Percentiles rank a stretch among this genome's conserved stretches.
phyloP scores from a whole-genome alignment of 805 yeast species.

The Metschnikowia rubicola region DNA sequence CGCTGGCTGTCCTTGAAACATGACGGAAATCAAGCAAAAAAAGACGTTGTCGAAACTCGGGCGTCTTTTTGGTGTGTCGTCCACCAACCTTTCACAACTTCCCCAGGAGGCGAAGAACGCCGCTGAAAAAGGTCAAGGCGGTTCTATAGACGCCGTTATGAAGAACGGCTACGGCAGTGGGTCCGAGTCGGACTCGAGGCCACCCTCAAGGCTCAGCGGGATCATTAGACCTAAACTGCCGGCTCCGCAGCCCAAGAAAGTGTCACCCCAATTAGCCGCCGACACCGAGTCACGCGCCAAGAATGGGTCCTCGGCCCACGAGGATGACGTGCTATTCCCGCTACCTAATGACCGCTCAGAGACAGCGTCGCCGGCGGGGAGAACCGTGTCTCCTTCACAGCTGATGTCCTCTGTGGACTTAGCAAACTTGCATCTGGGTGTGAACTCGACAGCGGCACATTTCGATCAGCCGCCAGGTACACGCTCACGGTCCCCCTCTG shows the following conservation, averaged over 20 bases:
- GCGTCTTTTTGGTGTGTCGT: conserved; percentile 25
- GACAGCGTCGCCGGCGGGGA: conserved; percentile 9
- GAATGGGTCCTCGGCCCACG: neutral
- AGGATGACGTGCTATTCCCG: conserved; percentile 19
- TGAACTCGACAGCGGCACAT: neutral
- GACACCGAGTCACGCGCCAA: neutral
- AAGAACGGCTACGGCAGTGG: neutral
- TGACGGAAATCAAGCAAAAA: conserved; percentile 23
- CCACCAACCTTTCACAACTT: conserved; percentile 15
- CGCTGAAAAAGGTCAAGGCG: neutral
- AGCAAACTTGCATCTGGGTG: neutral
- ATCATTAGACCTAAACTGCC: conserved; percentile 10
- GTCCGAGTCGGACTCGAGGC: conserved; percentile 5
- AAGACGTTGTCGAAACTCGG: conserved; percentile 24
- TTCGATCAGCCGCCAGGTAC: neutral
- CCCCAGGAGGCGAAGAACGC: conserved; percentile 8
- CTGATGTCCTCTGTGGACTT: conserved; percentile 5
- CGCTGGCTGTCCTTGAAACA: conserved; percentile 1
- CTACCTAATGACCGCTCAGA: conserved; percentile 18
- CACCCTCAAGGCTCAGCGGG: conserved; percentile 3
- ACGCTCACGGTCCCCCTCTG: conserved; percentile 14
- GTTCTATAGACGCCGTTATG: conserved; percentile 2
- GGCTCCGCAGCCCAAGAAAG: neutral
- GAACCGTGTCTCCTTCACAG: conserved; percentile 3
- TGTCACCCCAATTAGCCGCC: neutral